Evolutionary conservation across 164 flowering plant genomes (phyloP), one percentile per base, ranked within the genome.

Genomic region (Paratinospora sagittata): DNA sequence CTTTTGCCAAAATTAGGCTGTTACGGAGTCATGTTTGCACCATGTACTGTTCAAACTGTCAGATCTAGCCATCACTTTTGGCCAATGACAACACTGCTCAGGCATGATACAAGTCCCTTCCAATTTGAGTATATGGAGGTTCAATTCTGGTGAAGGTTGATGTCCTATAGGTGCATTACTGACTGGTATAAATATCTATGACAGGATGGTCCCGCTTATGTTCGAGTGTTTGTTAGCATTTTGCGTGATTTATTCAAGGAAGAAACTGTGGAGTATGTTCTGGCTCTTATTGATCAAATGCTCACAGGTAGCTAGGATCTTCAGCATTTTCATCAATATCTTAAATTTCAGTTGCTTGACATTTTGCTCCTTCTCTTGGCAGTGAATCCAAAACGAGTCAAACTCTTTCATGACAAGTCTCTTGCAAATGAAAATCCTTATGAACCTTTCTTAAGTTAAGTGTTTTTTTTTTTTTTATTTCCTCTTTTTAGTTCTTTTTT

Each of bases 171-270:
- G 6, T 52, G n/a, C 45, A 23, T 27, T 62, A 36, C 17, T 70
- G 39, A 26, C 26, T 9, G 11, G 37, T 76, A 62, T 9, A 45
- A 36, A 34, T 62, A 27, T 27, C 30, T 79, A 24, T 84, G 76
- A 70, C 91, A 95, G 99, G 98, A 92, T 84, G 99, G 98, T 76
- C 90, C 95, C 65, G 87, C 93, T 66, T 95, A 95, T 83, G 83
- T 90, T 67, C 86, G 86, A 27, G 90, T 91, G 11, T 91, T 95
- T 82, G 89, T 95, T 66, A 84, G 83, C 85, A 89, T 95, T 58
- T 80, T 95, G 66, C 90, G 91, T 27, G 96, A 90, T 62, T 90
- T 95, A 76, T 76, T 69, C 70, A 95, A 92, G 82, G 97, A 90
- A 70, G 99, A 95, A 71, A 95, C 98, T 14, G 96, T 92, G 26